Evolutionary conservation across 768 basidiomycete genomes (phyloP).

Genomic region (Exsudoporus frostii): DNA sequence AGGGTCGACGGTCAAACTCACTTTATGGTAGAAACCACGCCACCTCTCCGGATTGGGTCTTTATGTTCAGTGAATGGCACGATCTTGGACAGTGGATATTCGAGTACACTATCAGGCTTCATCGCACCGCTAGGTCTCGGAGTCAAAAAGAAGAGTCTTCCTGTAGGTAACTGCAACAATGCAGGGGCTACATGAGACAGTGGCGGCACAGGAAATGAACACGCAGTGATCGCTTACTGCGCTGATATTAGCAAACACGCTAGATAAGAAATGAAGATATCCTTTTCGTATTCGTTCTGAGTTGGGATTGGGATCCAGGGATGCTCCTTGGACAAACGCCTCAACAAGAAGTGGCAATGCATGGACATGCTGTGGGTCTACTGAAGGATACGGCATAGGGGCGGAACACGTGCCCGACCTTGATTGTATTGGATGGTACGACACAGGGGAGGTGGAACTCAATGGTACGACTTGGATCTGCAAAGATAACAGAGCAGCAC

Average conservation of each 20-base stretch:
- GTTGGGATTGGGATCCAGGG: slow-evolving; percentile 46
- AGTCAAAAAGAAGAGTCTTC: slow-evolving; percentile 77
- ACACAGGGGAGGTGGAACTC: slow-evolving; percentile 41
- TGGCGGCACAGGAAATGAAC: not conserved
- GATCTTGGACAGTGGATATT: slow-evolving; percentile 82
- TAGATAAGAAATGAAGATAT: slow-evolving; percentile 85
- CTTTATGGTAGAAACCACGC: slow-evolving; percentile 88
- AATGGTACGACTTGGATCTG: slow-evolving; percentile 61
- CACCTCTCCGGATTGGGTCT: slow-evolving; percentile 82
- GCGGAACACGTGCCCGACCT: slow-evolving; percentile 75
- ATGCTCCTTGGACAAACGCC: slow-evolving; percentile 78
- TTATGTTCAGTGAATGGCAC: slow-evolving; percentile 87
- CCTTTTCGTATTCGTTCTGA: slow-evolving; percentile 63
- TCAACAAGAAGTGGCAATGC: slow-evolving; percentile 85
- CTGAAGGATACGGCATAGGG: slow-evolving; percentile 68
- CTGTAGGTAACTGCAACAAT: slow-evolving; percentile 58
- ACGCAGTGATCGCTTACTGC: slow-evolving; percentile 47
- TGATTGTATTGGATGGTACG: slow-evolving; percentile 72
- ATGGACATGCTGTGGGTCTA: slow-evolving; percentile 47
- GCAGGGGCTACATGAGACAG: not conserved
- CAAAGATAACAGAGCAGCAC: slow-evolving; percentile 59
- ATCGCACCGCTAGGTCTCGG: slow-evolving; percentile 54
- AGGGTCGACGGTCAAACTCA: slow-evolving; percentile 31
- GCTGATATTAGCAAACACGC: slow-evolving; percentile 90
- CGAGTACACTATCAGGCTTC: slow-evolving; percentile 44